phyloP scores from a whole-genome alignment of 176 grass and related monocot genomes.

The Rhynchospora pubera region DNA sequence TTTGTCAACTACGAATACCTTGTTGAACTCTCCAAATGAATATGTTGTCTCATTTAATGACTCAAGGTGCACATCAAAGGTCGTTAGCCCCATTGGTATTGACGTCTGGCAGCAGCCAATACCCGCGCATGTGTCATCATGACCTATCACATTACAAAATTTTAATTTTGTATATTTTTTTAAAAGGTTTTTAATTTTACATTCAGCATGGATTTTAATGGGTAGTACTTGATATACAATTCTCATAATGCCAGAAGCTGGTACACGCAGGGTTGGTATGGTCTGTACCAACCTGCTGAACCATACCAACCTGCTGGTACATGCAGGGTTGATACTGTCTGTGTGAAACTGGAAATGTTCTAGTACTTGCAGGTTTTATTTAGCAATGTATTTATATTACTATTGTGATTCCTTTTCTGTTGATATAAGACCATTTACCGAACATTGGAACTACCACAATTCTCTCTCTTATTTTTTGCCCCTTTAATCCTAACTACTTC shows the following conservation, averaged over 20 bases:
- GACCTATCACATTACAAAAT: not conserved
- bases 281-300: not conserved
- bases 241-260: not conserved
- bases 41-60: not conserved
- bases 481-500: too few relatives aligned
- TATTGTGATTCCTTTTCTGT: too few relatives aligned
- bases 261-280: not conserved
- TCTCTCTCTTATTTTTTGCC: too few relatives aligned
- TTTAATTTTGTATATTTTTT: not conserved
- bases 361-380: not conserved
- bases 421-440: too few relatives aligned
- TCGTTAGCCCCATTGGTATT: slow-evolving; percentile 2
- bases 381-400: not conserved
- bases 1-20: slow-evolving; percentile 14
- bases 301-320: too few relatives aligned
- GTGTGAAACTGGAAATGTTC: not conserved
- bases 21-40: not conserved
- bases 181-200: not conserved
- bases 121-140: slow-evolving; percentile 12
- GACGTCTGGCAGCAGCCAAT: slow-evolving; percentile 26
- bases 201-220: not conserved
- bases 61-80: slow-evolving; percentile 9
- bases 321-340: not conserved
- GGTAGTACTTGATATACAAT: not conserved
- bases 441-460: too few relatives aligned